A percentile compares a stretch with the other conserved stretches of the same genome.
phyloP scores from a whole-genome alignment of 495 filamentous ascomycete species.

The Schizothecium vesticola region DNA sequence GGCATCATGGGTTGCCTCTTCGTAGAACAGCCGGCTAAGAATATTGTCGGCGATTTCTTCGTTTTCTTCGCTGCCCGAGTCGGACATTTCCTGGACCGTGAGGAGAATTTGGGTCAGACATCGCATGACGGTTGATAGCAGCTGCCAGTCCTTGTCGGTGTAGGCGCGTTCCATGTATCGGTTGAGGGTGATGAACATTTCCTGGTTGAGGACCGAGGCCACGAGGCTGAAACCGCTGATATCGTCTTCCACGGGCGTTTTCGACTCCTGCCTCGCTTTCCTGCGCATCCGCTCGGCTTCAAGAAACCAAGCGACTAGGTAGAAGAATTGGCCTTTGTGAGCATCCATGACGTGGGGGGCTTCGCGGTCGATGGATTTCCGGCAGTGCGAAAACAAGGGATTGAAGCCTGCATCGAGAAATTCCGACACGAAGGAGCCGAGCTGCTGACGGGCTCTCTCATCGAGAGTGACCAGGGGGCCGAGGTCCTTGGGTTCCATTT shows the following conservation, averaged over 20 bases:
- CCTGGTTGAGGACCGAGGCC: conserved; percentile 83
- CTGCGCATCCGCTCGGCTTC: conserved; percentile 78
- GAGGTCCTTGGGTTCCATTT: conserved; percentile 67
- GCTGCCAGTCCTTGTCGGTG: conserved; percentile 80
- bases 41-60: conserved; percentile 98
- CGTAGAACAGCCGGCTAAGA: conserved; percentile 93
- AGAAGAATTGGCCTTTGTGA: conserved; percentile 83
- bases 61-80: conserved; percentile 80
- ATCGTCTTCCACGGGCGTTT: conserved; percentile 43
- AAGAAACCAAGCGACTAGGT: conserved; percentile 90
- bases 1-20: conserved; percentile 87
- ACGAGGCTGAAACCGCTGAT: conserved; percentile 78
- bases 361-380: conserved; percentile 87
- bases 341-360: conserved; percentile 70
- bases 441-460: conserved; percentile 59
- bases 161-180: conserved; percentile 70
- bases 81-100: conserved; percentile 89
- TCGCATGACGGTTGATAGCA: conserved; percentile 81
- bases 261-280: conserved; percentile 46
- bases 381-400: conserved; percentile 78
- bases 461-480: conserved; percentile 65
- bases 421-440: conserved; percentile 82
- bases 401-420: conserved; percentile 97
- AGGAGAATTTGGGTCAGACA: conserved; percentile 86
- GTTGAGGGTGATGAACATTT: conserved; percentile 85